Base-by-base conservation (phyloP, 257 asterid species). In the Galeopsis tetrahit region DNA sequence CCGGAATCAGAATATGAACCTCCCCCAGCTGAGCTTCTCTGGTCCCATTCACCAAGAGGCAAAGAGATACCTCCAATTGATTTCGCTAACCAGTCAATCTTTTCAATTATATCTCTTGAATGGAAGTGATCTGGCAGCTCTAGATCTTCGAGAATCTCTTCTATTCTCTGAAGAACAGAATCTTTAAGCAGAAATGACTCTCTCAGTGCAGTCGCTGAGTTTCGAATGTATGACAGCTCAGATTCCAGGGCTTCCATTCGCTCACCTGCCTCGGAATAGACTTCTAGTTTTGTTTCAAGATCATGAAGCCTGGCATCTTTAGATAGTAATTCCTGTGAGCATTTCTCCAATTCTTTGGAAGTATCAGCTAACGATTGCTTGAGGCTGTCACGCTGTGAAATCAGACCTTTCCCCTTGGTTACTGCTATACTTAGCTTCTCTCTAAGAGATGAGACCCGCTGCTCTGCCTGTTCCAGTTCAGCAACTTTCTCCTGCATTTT, bases 191-290 rank as follows among this genome's bases (percentile, higher is more conserved):
- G 93, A 88, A 95, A 95, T 74, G 99, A 90, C 75, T 95, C 99
- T 81, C 99, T 83, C 76, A 95, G 77, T 65, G 89, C 97, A 72
- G 99, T 92, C 40, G 99, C 93, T 28, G 99, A 95, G 82, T 88
- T 92, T 73, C 99, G 99, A 80, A 95, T 95, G 74, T 95, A 95
- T 2, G 98, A 92, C 68, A 95, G 98, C 80, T 95, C 99, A 64
- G 98, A 92, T 79, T 92, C 97, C 77, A 95, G 81, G 76, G 99
- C 95, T 86, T 92, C 99, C 97, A 85, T 92, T 76, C 99, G 97
- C 81, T 95, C 98, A 78, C 94, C 96, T 71, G 98, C 98, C 84
- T 92, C 98, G 21, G 93, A 85, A 84, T 88, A 92, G 72, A 88
- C 89, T 84, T 89, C 82, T 39, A 95, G 83, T 80, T 88, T 92